Evolutionary conservation across 2,329 filamentous ascomycete genomes (phyloP), one percentile per base, ranked within the genome.

Genomic region (Cladosporium sp.): DNA sequence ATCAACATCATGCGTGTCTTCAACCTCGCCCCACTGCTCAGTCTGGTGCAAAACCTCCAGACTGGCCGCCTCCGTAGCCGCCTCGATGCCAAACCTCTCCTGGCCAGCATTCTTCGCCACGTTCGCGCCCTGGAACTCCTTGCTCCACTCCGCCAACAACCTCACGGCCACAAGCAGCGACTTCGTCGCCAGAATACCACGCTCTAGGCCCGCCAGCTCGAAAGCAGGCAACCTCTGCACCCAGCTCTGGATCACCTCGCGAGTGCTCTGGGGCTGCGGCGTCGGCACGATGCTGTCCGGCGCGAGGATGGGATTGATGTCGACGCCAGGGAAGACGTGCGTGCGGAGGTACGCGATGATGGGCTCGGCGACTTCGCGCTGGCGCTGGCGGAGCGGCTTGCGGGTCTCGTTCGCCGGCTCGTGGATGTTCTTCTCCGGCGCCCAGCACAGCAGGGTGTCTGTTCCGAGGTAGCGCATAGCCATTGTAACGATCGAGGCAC

Each of bases 1-100:
- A 63, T 95, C 87, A 1, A 98, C 93, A 75, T 98, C 93, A 72
- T 98, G 93, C 28, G 91, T 95, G 71, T 98, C 91, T 69, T 98
- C 93, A 1, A 98, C 93, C 75, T 95, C 91, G 8, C 93, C 93
- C 92, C 93, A 97, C 71, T 87, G 84, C 28, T 80, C 75, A 1
- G 85, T 95, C 78, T 98, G 93, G 85, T 89, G 96, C 58, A 82
- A 78, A 13, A 95, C 89, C 74, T 98, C 93, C 40, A 95, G 86
- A 85, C 63, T 79, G 77, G 0, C 88, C 84, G 46, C 44, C 44
- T 43, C 46, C 3, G 50, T 46, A 11, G 50, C 50, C 10, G 44
- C 50, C 14, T 53, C 50, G 13, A 46, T 53, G 2, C 50, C 50
- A 22, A 53, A 53, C 13, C 1, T 91, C 92, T 67, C 95, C 33